Evolutionary conservation across 1,284 basidiomycete species (phyloP).

Genomic region (Papiliotrema laurentii): DNA sequence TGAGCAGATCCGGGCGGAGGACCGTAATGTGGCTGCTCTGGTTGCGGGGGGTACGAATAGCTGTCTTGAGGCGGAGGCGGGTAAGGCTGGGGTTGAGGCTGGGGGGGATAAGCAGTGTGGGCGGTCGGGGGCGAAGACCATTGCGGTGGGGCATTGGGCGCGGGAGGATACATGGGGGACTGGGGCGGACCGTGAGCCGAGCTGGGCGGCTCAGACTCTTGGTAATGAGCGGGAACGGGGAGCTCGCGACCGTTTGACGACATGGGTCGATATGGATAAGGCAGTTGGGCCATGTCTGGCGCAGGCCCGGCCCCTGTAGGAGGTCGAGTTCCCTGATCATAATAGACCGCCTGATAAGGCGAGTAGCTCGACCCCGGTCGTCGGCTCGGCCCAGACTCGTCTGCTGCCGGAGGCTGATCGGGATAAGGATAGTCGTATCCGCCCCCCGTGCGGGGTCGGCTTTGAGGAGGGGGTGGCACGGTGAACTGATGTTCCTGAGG

Average conservation of each 20-base stretch:
- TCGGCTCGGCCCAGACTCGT: constrained; percentile 34
- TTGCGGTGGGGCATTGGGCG: constrained; percentile 12
- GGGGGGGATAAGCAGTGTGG: constrained; percentile 6
- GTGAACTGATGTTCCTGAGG: constrained; percentile 12
- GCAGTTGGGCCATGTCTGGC: constrained; percentile 27
- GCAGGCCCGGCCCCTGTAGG: constrained; percentile 26
- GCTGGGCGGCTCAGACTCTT: constrained; percentile 42
- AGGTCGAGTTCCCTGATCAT: constrained; percentile 23
- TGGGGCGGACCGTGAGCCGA: constrained; percentile 41
- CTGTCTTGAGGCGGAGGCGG: neutral
- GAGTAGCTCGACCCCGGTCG: constrained; percentile 24
- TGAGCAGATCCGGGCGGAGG: constrained; percentile 24
- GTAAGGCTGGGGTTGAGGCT: neutral
- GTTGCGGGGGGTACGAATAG: neutral
- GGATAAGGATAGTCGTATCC: constrained; percentile 23
- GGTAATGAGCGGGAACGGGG: constrained; percentile 37
- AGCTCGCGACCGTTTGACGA: constrained; percentile 40
- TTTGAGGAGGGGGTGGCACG: constrained; percentile 21
- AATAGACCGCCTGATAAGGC: constrained; percentile 26
- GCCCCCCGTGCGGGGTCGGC: constrained; percentile 29
- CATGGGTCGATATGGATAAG: constrained; percentile 40
- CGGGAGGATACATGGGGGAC: constrained; percentile 39
- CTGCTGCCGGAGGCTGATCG: constrained; percentile 13
- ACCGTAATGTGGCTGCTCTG: constrained; percentile 13
- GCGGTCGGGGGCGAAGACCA: constrained; percentile 37